Base-by-base conservation (phyloP, 345 rosid species). In the Eucalyptus paniculata region DNA sequence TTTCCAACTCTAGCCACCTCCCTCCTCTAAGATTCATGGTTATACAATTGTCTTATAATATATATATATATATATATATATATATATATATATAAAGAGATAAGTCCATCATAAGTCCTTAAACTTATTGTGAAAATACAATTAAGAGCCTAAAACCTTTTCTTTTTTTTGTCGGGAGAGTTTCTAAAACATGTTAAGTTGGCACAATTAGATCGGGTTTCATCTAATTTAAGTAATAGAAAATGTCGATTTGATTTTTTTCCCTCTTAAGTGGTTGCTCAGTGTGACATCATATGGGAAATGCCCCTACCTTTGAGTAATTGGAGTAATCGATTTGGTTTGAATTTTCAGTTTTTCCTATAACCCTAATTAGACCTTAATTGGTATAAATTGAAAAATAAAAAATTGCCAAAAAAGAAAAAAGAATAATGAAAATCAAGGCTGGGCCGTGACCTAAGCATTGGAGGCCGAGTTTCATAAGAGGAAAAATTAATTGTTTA, bases 141-240 rank as follows among this genome's bases (percentile, higher is more conserved):
- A 34, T 34, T 0, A 0, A 53, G 0, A 19, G 0, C 0, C 58
- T 53, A 53, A 18, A 53, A 53, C 0, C 56, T 7, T 53, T 49
- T 14, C 6, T 50, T 18, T 51, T 7, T 53, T 19, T 18, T 53
- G 24, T 53, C 0, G 9, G 2, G 24, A 53, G 58, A 9, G 13
- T 18, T 34, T 37, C 19, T 69, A 5, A 3, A 32, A 32, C 24
- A 2, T 17, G 6, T 69, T 10, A 2, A 69, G 26, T 37, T 21
- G 2, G 26, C 2, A 5, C 2, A 9, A 37, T 37, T 6, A 72
- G 1, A 3, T 37, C 0, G 0, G 0, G 3, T 19, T 6, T 44
- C 3, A 4, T 77, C 83, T 7, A 77, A 77, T 19, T 77, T 37
- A 23, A 2, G 26, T 10, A 21, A 72, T 0, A 1, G 0, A 19